phyloP scores from a whole-genome alignment of 2,329 filamentous ascomycete genomes.

The Venturia asperata region DNA sequence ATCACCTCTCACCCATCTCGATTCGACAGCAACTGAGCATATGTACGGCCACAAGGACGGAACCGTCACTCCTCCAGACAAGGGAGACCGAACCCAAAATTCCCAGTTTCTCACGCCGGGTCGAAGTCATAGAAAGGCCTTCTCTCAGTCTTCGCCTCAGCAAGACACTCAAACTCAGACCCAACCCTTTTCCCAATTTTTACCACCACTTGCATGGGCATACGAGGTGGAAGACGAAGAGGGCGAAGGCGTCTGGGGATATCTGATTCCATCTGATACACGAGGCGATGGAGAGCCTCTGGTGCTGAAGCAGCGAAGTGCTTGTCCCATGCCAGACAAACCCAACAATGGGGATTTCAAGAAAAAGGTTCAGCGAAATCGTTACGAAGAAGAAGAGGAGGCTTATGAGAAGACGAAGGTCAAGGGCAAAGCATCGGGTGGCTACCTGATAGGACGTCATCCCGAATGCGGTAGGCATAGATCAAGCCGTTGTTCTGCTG shows the following conservation, averaged over 20 bases:
- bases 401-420: constrained; percentile 48
- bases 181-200: constrained; percentile 72
- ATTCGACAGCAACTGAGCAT: constrained; percentile 53
- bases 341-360: constrained; percentile 32
- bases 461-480: constrained; percentile 72
- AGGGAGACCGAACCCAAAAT: constrained; percentile 44
- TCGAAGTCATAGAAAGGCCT: background rate
- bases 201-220: constrained; percentile 62
- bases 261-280: constrained; percentile 74
- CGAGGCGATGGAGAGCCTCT: constrained; percentile 53
- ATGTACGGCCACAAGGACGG: constrained; percentile 52
- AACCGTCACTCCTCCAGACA: constrained; percentile 62
- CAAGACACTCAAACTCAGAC: constrained; percentile 43
- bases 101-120: constrained; percentile 43
- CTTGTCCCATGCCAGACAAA: constrained; percentile 54
- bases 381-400: constrained; percentile 56
- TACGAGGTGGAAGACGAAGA: constrained; percentile 82
- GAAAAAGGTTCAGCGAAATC: constrained; percentile 42
- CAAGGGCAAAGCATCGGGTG: constrained; percentile 60
- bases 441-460: constrained; percentile 88
- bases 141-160: constrained; percentile 28
- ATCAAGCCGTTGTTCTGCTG: background rate
- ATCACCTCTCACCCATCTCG: constrained; percentile 68
- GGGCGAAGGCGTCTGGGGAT: constrained; percentile 89
- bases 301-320: constrained; percentile 66